Evolutionary conservation across 805 yeast species (phyloP), one percentile per base, ranked within the genome.

Genomic region (Pichia cephalocereana): DNA sequence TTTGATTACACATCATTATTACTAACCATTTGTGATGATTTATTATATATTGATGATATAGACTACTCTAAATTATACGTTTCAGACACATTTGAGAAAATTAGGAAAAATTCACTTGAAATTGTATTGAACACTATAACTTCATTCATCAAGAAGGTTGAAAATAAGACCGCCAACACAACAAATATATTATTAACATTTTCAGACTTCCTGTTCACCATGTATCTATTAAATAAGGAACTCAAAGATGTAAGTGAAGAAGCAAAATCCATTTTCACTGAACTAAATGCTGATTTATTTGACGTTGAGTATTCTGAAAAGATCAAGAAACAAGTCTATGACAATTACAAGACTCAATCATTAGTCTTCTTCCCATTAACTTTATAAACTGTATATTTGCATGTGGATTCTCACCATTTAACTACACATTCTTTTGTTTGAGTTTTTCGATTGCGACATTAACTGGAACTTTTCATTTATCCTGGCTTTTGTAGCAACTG

Each of bases 11-110:
- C 57, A 34, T 46, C 51, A 28, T 43, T 59, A 1, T 23, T 63
- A 8, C 57, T 58, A 47, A 46, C 49, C 17, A 41, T 55, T n/a
- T 47, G 57, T 40, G 28, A 50, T 38, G 48, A 50, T 12, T 14
- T 34, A 15, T 34, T 34, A 34, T 34, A 34, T 15, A 49, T 45
- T 37, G 50, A 53, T 1, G 52, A 48, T 3, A 57, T 54, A n/a
- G 65, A 62, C 43, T 62, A 55, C 45, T 54, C 64, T 1, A 64
- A 63, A 49, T 56, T 61, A n/a, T 64, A 57, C 38, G 47, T 56
- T 38, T 49, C 53, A 27, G 43, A 45, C 2, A 46, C 51, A 23
- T 63, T 62, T 42, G 46, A 46, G 1, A 44, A 37, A 1, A 51
- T 52, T 8, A 57, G 55, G 38, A 34, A 34, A 14, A 8, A 12